Evolutionary conservation across 2,329 filamentous ascomycete genomes (phyloP), one percentile per base, ranked within the genome.

Genomic region (Pleurostoma richardsiae): DNA sequence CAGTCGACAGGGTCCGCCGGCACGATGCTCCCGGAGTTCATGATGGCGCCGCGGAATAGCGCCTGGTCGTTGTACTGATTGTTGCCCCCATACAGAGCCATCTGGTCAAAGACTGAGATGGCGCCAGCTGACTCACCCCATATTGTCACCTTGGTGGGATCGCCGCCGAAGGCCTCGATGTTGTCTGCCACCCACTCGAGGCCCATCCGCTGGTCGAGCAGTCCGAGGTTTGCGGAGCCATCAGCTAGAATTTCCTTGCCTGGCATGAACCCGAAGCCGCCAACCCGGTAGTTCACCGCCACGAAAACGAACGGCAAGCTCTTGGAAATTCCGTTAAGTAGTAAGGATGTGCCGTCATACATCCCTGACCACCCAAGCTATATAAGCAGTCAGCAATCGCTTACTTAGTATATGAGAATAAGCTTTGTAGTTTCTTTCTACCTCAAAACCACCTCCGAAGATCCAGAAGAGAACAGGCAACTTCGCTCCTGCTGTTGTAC

Each of bases 131-230:
- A 83, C 59, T 91, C 83, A 29, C 88, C 88, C 83, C 84, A 90
- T 49, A 92, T 84, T 0, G 86, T 91, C 5, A 91, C 86, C 61
- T 86, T 86, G n/a, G 73, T 70, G 0, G 86, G 83, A 59, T 92
- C 87, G 10, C 89, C 89, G 7, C 89, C 89, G 59, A 94, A 95
- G 0, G 80, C 73, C 1, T 70, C 81, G 47, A 92, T 89, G 54
- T 91, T 89, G 55, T 89, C 85, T 6, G 85, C 81, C 1, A 88
- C 79, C 88, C 88, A 92, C 59, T 90, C 68, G 5, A 92, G 70
- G 0, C 79, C 87, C 52, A 86, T 72, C 31, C 85, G 74, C 56
- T 91, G 86, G 57, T 92, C 88, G 0, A 86, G 71, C 3, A 88
- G 73, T 3, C 88, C 88, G 4, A 89, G 62, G 58, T 91, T 92